Conservation (phyloP, 305 asterid genomes). For the Fraxinus velutina region DNA sequence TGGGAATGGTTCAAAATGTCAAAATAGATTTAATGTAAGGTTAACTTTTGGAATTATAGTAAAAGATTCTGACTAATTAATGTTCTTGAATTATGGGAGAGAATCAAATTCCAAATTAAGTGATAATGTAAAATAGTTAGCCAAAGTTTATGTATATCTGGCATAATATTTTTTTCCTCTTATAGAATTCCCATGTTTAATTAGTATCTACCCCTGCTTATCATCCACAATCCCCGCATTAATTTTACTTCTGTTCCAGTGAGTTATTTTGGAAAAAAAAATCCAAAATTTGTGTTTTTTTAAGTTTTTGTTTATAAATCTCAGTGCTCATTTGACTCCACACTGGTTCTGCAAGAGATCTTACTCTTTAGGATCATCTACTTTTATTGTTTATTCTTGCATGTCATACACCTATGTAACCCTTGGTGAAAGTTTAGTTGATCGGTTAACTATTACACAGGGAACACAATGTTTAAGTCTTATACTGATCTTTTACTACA, state of each 20-base stretch:
- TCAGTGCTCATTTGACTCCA: background rate
- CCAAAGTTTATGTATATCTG: background rate
- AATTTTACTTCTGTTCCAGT: background rate
- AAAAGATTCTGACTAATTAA: background rate
- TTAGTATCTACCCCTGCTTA: background rate
- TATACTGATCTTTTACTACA: background rate
- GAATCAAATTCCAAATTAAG: background rate
- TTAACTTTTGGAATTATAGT: background rate
- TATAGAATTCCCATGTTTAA: background rate
- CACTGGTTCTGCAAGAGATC: background rate
- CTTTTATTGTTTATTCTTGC: background rate
- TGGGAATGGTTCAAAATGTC: background rate
- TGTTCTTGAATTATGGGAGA: background rate
- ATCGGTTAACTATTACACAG: background rate
- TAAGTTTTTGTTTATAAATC: background rate
- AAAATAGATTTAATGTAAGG: background rate
- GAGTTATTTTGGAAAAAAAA: background rate
- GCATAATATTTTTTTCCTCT: background rate
- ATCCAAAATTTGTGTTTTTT: background rate
- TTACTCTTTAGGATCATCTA: background rate
- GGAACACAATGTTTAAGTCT: background rate
- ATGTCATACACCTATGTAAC: background rate
- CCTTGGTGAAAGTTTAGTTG: background rate
- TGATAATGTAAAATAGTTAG: background rate
- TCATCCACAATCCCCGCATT: background rate